These are phyloP conservation scores for Mycena amicta DNA, from an alignment of 768 basidiomycete genomes.

Conservation along the genomic window DNA sequence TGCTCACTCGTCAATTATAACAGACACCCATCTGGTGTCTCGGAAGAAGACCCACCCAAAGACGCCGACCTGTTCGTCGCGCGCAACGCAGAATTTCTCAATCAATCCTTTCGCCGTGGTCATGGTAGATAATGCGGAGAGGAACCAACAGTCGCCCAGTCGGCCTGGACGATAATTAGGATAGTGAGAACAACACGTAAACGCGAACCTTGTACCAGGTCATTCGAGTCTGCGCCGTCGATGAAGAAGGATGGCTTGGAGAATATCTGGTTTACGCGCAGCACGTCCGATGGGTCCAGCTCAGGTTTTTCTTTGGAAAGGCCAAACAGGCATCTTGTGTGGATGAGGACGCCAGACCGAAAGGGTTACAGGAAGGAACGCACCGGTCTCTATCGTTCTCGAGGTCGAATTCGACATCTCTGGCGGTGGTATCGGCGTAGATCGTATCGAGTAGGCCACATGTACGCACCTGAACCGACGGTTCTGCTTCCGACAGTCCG, in stretches of 20 bases:
- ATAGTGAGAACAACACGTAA: not conserved
- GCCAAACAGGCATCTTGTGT: constrained; percentile 45
- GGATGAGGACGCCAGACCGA: not conserved
- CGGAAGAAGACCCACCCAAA: constrained; percentile 64
- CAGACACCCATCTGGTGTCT: constrained; percentile 53
- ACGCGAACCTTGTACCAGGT: constrained; percentile 46
- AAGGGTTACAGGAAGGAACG: not conserved
- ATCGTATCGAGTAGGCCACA: not conserved
- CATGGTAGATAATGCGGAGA: constrained; percentile 54
- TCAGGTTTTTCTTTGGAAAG: constrained; percentile 28
- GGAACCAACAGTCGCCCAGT: constrained; percentile 60
- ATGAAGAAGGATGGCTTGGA: constrained; percentile 53
- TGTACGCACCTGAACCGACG: constrained; percentile 49
- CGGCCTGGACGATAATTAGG: constrained; percentile 23
- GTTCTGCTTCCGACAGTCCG: constrained; percentile 48
- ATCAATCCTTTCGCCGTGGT: constrained; percentile 49
- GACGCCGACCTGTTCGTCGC: constrained; percentile 55
- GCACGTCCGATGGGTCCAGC: constrained; percentile 43
- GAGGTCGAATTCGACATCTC: constrained; percentile 60
- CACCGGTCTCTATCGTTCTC: constrained; percentile 48
- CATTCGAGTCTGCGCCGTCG: constrained; percentile 47
- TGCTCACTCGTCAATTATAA: constrained; percentile 59
- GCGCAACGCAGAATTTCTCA: constrained; percentile 52
- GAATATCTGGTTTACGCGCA: constrained; percentile 52
- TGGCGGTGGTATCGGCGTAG: constrained; percentile 23